These are phyloP conservation scores for Fusarium sp. DNA, from an alignment of 2,329 filamentous ascomycete species.

Conservation along the genomic window DNA sequence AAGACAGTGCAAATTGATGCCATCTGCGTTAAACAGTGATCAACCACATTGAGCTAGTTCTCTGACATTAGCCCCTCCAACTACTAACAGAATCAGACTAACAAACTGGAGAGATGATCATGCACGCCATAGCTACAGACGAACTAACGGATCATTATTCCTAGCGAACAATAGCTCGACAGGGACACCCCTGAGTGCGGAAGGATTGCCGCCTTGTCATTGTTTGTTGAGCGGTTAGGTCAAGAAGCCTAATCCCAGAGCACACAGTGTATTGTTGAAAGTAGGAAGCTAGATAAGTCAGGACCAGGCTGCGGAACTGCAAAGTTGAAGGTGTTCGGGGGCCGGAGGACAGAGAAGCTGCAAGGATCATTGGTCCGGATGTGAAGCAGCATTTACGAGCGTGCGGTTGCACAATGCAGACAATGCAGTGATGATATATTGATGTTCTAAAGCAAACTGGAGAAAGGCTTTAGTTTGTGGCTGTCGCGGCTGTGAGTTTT, in stretches of 20 bases:
- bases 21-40: conserved; percentile 9
- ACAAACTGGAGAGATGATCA: neutral
- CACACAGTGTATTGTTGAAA: neutral
- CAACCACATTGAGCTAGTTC: conserved; percentile 15
- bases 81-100: neutral
- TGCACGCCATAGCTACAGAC: conserved; percentile 32
- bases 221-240: neutral
- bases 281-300: neutral
- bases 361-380: conserved; percentile 5
- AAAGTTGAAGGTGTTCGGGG: neutral
- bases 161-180: neutral
- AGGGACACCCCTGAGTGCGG: conserved; percentile 16
- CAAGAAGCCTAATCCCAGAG: neutral
- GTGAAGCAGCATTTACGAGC: neutral
- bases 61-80: neutral
- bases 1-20: conserved; percentile 20
- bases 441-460: neutral
- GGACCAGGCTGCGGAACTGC: neutral
- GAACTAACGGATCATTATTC: conserved; percentile 4
- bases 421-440: neutral
- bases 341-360: neutral
- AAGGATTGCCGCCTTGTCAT: neutral
- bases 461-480: neutral
- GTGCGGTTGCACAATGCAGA: neutral
- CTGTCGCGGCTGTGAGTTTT: neutral